These are phyloP conservation scores for Babesia caballi DNA, from an alignment of 169 alveolate genomes.

Conservation along the genomic window DNA sequence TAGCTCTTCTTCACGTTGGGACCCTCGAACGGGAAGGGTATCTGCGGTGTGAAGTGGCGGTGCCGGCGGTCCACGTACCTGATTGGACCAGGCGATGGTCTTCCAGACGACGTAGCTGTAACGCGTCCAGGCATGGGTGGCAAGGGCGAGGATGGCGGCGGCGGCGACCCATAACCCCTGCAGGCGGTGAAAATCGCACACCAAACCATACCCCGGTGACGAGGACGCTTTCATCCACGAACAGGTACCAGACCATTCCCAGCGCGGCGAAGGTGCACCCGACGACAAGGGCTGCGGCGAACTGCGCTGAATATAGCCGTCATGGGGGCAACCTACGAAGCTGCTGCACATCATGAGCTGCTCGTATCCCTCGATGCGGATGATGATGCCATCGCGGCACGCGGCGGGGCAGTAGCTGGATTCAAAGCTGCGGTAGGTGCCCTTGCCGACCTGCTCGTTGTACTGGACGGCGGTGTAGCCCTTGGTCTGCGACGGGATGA, in stretches of 20 bases:
- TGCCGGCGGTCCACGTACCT: slow-evolving; percentile 15
- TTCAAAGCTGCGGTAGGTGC: slow-evolving; percentile 37
- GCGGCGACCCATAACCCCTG: slow-evolving; percentile 57
- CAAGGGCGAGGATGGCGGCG: slow-evolving; percentile 3
- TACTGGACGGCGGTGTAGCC: slow-evolving; percentile 61
- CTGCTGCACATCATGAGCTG: slow-evolving; percentile 28
- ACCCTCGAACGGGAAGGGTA: slow-evolving; percentile 43
- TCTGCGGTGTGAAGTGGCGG: background rate
- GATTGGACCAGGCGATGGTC: slow-evolving; percentile 14
- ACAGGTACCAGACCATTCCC: slow-evolving; percentile 54
- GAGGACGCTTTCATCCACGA: slow-evolving; percentile 15
- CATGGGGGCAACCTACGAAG: too few species aligned
- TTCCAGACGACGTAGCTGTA: slow-evolving; percentile 40
- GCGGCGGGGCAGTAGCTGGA: slow-evolving; percentile 63
- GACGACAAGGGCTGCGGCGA: slow-evolving; percentile 14
- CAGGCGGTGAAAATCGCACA: background rate
- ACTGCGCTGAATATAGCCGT: slow-evolving; percentile 4
- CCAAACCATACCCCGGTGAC: slow-evolving; percentile 40
- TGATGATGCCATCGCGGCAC: slow-evolving; percentile 49
- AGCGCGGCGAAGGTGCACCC: slow-evolving; percentile 6
- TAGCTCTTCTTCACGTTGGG: background rate
- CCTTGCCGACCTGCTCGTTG: slow-evolving; percentile 41
- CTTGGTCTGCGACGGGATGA: slow-evolving; percentile 25
- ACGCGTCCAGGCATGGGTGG: slow-evolving; percentile 26
- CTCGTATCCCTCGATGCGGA: slow-evolving; percentile 52